Percentiles rank a stretch among this genome's conserved stretches.
Evolutionary conservation across 2,329 filamentous ascomycete genomes (phyloP).

Genomic region (Cordyceps farinosa): DNA sequence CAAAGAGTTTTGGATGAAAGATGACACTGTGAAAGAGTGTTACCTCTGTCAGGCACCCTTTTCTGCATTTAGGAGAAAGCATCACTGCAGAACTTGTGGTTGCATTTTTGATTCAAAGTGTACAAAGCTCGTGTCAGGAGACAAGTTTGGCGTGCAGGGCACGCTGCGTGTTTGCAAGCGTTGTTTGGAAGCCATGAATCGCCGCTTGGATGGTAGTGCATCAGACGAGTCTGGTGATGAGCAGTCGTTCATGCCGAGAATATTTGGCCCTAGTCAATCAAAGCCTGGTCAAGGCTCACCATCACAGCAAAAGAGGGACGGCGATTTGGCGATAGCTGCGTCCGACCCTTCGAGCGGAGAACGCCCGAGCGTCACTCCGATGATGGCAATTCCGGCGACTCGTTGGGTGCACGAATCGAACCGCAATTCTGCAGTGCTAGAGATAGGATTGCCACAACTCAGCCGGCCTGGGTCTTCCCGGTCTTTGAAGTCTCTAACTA

Average conservation of each 20-base stretch:
- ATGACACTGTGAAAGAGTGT: conserved; percentile 96
- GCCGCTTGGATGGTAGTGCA: conserved; percentile 78
- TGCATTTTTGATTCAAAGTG: conserved; percentile 98
- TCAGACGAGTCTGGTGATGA: conserved; percentile 87
- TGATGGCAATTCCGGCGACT: conserved; percentile 68
- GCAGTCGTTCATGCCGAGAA: conserved; percentile 62
- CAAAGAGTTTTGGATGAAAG: conserved; percentile 98
- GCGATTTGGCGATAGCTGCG: conserved; percentile 30
- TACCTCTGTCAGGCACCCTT: conserved; percentile 90
- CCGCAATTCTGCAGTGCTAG: conserved; percentile 80
- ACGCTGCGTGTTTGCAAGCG: conserved; percentile 88
- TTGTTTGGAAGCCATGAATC: conserved; percentile 86
- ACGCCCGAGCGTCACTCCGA: conserved; percentile 59
- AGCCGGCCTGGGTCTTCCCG: conserved; percentile 91
- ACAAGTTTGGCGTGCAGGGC: conserved; percentile 80
- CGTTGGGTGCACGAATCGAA: conserved; percentile 71
- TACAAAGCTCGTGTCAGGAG: conserved; percentile 83
- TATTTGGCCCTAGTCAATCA: conserved; percentile 54
- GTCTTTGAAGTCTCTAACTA: conserved; percentile 72
- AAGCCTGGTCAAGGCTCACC: conserved; percentile 38
- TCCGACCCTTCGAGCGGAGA: conserved; percentile 44
- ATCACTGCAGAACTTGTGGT: conserved; percentile 94
- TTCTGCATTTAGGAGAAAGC: conserved; percentile 89
- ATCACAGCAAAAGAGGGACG: conserved; percentile 36
- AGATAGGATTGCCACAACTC: conserved; percentile 80